Conservation (phyloP, 768 basidiomycete genomes). For the Mrakia blollopis region DNA sequence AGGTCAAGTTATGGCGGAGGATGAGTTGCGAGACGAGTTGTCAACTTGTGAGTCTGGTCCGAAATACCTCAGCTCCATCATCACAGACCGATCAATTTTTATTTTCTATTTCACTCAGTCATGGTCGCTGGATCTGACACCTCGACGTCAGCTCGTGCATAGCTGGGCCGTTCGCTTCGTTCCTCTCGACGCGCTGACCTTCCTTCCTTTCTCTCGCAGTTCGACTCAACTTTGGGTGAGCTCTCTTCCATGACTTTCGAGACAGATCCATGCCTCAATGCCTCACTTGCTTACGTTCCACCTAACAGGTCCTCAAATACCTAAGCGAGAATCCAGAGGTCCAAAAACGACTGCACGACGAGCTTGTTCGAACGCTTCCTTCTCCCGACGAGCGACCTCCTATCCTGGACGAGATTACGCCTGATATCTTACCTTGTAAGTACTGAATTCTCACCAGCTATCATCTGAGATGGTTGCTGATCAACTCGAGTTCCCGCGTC, state of each 20-base stretch:
- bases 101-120: neutral
- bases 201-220: neutral
- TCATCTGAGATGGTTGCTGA: neutral
- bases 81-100: too few species aligned
- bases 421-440: neutral
- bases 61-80: too few species aligned
- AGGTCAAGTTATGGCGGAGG: neutral
- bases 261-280: too few species aligned
- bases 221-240: neutral
- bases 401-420: neutral
- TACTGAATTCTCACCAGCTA: neutral
- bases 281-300: too few species aligned
- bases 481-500: too few species aligned
- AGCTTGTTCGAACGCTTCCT: neutral
- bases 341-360: conserved; percentile 7
- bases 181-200: neutral
- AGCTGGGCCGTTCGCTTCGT: neutral
- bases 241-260: too few species aligned
- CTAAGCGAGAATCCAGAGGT: conserved; percentile 8
- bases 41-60: neutral
- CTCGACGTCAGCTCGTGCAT: neutral
- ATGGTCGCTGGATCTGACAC: neutral
- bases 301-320: conserved; percentile 5
- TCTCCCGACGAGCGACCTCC: conserved; percentile 9
- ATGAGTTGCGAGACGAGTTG: conserved; percentile 10